phyloP scores from a whole-genome alignment of 1,139 yeast species.

The Scheffersomyces illinoinensis region DNA sequence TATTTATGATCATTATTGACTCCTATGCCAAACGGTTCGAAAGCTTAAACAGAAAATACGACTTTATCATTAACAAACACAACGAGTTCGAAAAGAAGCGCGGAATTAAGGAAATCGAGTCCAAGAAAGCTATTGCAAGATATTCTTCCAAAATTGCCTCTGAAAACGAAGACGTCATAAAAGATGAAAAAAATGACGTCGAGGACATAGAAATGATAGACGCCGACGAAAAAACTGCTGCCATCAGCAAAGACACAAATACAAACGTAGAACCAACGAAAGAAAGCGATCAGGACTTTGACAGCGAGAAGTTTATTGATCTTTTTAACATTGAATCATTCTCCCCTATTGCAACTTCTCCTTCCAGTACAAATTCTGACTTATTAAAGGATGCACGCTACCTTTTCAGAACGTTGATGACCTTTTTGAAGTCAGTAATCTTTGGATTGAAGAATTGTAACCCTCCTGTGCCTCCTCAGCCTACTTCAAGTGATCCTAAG shows the following conservation, averaged over 20 bases:
- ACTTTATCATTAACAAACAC: constrained; percentile 66
- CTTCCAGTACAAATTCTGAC: constrained; percentile 47
- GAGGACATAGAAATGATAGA: constrained; percentile 19
- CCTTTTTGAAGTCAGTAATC: constrained; percentile 86
- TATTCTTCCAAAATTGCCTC: constrained; percentile 34
- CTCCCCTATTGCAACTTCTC: constrained; percentile 40
- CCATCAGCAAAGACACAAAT: not conserved
- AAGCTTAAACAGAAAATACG: constrained; percentile 70
- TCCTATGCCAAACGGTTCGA: constrained; percentile 85
- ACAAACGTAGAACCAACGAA: constrained; percentile 22
- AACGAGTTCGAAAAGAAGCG: constrained; percentile 50
- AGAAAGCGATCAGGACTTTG: constrained; percentile 32
- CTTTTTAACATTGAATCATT: constrained; percentile 40
- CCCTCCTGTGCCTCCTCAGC: constrained; percentile 72
- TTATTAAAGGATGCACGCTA: constrained; percentile 86
- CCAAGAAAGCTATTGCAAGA: constrained; percentile 42
- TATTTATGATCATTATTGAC: constrained; percentile 79
- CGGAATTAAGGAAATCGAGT: constrained; percentile 41
- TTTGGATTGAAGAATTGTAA: constrained; percentile 89
- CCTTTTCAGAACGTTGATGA: constrained; percentile 83
- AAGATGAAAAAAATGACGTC: constrained; percentile 10
- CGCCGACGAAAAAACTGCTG: constrained; percentile 3
- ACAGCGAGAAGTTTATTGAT: constrained; percentile 19
- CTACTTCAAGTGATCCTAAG: constrained; percentile 52
- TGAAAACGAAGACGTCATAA: constrained; percentile 5